Conservation (phyloP, 306 rosid genomes). For the Neltuma alba region DNA sequence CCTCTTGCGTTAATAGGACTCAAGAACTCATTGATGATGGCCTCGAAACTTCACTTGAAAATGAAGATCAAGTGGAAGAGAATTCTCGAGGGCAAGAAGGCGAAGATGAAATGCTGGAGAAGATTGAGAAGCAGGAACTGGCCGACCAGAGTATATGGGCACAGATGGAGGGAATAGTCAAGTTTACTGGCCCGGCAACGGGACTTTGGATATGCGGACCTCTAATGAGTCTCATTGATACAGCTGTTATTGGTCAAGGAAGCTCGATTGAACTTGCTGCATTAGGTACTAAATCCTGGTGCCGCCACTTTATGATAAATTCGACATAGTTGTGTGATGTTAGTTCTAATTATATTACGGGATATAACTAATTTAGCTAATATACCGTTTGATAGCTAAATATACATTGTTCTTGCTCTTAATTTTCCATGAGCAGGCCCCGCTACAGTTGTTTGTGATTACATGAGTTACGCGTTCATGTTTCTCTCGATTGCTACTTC, state of each 20-base stretch:
- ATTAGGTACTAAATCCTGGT: constrained; percentile 51
- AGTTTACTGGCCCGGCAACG: constrained; percentile 76
- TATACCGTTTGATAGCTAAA: neutral
- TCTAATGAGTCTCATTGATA: constrained; percentile 85
- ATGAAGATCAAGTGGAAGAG: constrained; percentile 1
- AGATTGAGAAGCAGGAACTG: constrained; percentile 39
- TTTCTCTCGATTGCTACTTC: constrained; percentile 93
- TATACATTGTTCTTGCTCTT: neutral
- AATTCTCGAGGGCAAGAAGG: constrained; percentile 25
- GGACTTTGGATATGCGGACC: constrained; percentile 92
- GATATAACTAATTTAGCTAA: neutral
- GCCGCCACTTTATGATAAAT: neutral
- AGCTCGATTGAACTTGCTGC: constrained; percentile 96
- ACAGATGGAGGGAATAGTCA: constrained; percentile 74
- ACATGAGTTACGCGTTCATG: constrained; percentile 79
- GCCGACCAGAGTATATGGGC: constrained; percentile 54
- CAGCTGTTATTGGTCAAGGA: constrained; percentile 85
- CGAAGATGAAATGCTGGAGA: constrained; percentile 20
- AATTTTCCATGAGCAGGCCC: constrained; percentile 62
- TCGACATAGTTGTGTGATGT: neutral
- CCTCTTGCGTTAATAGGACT: constrained; percentile 30
- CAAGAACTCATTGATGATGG: constrained; percentile 33
- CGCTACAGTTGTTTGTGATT: constrained; percentile 85
- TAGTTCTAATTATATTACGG: neutral
- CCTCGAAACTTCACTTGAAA: constrained; percentile 2